Conservation (phyloP, 2,329 filamentous ascomycete species). For the Aspergillus sp. region DNA sequence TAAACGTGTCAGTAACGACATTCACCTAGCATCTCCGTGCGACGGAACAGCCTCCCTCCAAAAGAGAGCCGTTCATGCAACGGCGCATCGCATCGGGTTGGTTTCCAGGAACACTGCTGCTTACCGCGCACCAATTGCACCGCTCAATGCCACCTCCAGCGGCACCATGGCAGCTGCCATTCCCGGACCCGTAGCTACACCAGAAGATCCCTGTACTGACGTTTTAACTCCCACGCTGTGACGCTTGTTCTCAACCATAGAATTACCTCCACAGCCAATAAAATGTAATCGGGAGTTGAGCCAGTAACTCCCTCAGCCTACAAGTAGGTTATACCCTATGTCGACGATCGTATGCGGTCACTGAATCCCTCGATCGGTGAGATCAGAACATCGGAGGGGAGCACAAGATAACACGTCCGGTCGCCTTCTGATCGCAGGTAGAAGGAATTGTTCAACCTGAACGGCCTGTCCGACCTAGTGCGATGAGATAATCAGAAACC, state of each 20-base stretch:
- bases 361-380: neutral
- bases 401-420: too few species aligned
- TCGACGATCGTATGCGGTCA: neutral
- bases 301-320: too few species aligned
- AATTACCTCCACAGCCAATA: neutral
- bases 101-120: slow-evolving; percentile 13
- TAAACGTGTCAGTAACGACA: too few species aligned
- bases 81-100: neutral
- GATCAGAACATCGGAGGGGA: neutral
- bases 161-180: slow-evolving; percentile 44
- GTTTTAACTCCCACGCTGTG: slow-evolving; percentile 51
- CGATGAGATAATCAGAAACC: neutral
- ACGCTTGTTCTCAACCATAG: slow-evolving; percentile 57
- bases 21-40: too few species aligned
- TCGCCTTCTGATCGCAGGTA: too few species aligned
- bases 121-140: slow-evolving; percentile 59
- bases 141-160: slow-evolving; percentile 51
- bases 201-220: slow-evolving; percentile 11
- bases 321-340: neutral
- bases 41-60: too few species aligned
- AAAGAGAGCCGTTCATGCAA: too few species aligned
- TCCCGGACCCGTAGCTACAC: slow-evolving; percentile 31
- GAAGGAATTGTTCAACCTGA: too few species aligned
- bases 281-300: neutral
- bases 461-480: too few species aligned